Base-by-base conservation (phyloP, 768 basidiomycete genomes). In the Phanerochaete sordida region DNA sequence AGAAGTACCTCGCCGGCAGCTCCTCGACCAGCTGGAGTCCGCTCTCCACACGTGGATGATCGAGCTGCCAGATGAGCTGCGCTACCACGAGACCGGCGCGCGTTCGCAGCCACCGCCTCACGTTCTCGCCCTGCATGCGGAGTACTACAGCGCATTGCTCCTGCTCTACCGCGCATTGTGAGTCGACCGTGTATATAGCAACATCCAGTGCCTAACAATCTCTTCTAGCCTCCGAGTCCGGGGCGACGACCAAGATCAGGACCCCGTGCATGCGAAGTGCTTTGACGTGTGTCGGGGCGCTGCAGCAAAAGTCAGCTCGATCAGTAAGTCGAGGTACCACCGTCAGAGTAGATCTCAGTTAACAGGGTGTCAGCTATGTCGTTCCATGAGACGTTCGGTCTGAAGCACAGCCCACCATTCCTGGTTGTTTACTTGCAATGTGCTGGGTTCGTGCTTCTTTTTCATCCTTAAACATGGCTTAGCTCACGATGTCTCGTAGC, bases 121-220 rank as follows among this genome's bases (percentile, higher is more conserved):
- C 56, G 78, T 91, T 26, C 70, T 91, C 30, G 79, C 84, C 48
- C 74, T 92, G 44, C 88, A 93, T 64, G 78, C 90, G 58, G 79
- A 88, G 62, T 92, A 93, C 69, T 90, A 88, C 84, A 84, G 83
- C 7, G 79, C 88, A 19, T 85, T 92, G 4, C 76, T 93, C 13
- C 75, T 93, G 37, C 77, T 92, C 39, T 82, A 92, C 70, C 81
- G 91, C 54, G 89, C 88, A 16, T 93, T 91, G 90, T 91, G 71
- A 79, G 90, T 23, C 27, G 21, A 27, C 35, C n/a, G 7, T 24
- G 31, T 1, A 21, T 16, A 2, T 21, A 4, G 21, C 1, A n/a
- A 33, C n/a, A 7, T 26, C 27, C 12, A 2, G 16, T 33, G 6
- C n/a, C 35, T 16, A 1, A 46, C 16, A 7, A 24, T 39, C 33